These are phyloP conservation scores for Lasiosphaeriaceae sp. DNA, from an alignment of 495 filamentous ascomycete genomes.

Conservation along the genomic window DNA sequence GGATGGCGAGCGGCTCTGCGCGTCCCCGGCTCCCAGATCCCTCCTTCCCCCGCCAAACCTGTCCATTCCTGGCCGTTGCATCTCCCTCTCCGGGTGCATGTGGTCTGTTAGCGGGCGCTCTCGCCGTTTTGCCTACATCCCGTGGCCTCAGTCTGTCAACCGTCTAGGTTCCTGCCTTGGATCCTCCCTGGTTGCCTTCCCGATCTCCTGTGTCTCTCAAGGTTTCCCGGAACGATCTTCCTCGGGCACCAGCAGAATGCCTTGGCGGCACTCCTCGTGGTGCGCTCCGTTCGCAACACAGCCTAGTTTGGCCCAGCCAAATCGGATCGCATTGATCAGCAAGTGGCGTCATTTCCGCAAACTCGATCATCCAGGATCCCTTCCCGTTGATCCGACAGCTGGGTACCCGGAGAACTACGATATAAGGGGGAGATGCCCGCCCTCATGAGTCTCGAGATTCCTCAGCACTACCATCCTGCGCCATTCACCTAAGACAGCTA, in stretches of 20 bases:
- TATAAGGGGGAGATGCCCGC: neutral
- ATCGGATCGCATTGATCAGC: conserved; percentile 1
- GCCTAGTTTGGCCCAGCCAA: neutral
- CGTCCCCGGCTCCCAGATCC: conserved; percentile 11
- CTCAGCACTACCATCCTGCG: conserved; percentile 4
- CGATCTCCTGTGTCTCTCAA: neutral
- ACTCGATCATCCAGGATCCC: conserved; percentile 7
- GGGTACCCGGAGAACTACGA: neutral
- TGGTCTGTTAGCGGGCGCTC: neutral
- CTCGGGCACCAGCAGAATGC: neutral
- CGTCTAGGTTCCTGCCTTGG: neutral
- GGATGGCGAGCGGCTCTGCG: neutral
- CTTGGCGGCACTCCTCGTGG: neutral
- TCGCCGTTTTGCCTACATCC: conserved; percentile 8
- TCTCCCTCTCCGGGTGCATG: neutral
- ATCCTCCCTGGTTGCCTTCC: neutral
- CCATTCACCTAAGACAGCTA: conserved; percentile 1
- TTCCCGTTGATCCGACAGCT: conserved; percentile 27
- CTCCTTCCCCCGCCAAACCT: conserved; percentile 4
- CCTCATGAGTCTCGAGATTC: neutral
- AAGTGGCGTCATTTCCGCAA: conserved; percentile 8
- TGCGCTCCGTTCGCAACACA: neutral
- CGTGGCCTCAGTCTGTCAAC: conserved; percentile 7
- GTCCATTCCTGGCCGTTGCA: neutral
- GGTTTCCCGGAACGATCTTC: conserved; percentile 18